phyloP scores from a whole-genome alignment of 768 basidiomycete species.

The Termitomyces sp. region DNA sequence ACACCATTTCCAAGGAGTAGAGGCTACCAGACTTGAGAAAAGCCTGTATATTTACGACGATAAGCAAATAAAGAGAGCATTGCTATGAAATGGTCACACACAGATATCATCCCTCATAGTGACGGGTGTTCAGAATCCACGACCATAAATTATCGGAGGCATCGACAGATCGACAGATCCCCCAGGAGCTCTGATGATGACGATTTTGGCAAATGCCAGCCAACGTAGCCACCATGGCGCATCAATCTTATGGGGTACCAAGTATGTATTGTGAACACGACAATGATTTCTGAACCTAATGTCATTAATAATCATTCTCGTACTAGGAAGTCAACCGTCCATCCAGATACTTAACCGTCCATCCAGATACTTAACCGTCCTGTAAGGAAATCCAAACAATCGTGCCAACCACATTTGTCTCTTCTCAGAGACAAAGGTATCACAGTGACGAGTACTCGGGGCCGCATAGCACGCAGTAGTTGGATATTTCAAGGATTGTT shows the following conservation, averaged over 20 bases:
- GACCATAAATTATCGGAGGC: constrained; percentile 53
- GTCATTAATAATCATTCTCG: not conserved
- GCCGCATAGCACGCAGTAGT: not conserved
- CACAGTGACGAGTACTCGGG: not conserved
- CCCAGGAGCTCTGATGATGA: constrained; percentile 55
- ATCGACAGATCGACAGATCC: constrained; percentile 57
- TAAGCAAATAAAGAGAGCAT: not conserved
- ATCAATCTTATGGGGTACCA: constrained; percentile 37
- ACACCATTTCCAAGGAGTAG: constrained; percentile 65
- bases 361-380: not conserved
- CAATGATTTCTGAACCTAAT: not conserved
- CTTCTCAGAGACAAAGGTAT: not conserved
- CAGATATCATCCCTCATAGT: constrained; percentile 57
- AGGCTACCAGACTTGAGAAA: constrained; percentile 66
- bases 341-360: not conserved
- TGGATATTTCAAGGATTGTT: not conserved
- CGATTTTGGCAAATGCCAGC: constrained; percentile 52
- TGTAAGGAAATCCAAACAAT: not conserved
- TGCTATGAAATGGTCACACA: constrained; percentile 28
- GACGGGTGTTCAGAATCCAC: constrained; percentile 53
- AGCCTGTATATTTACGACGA: constrained; percentile 33
- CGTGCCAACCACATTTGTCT: not conserved
- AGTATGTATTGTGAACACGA: constrained; percentile 18
- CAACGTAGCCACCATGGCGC: constrained; percentile 63
- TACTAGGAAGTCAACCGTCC: not conserved